These are phyloP conservation scores for Xylaria sp. DNA, from an alignment of 2,329 filamentous ascomycete species.

Conservation along the genomic window DNA sequence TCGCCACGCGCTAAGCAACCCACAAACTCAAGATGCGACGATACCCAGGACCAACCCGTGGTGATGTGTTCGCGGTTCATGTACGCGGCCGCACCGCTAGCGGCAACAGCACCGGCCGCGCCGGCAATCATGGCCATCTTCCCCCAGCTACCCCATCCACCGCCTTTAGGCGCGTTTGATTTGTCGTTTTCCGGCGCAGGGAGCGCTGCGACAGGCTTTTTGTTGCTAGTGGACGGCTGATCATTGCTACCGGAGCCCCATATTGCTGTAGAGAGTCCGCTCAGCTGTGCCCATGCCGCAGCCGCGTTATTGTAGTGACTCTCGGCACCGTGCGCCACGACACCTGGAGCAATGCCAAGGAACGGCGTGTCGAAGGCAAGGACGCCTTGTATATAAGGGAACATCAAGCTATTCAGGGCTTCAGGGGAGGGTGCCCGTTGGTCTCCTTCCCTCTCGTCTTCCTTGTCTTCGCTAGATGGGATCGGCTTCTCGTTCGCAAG, in stretches of 20 bases:
- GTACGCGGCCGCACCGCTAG: constrained; percentile 86
- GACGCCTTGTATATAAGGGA: constrained; percentile 90
- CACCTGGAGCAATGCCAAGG: constrained; percentile 81
- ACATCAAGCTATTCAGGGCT: constrained; percentile 77
- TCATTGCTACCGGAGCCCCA: constrained; percentile 65
- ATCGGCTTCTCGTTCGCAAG: constrained; percentile 70
- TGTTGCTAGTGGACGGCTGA: constrained; percentile 37
- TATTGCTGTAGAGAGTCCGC: constrained; percentile 74
- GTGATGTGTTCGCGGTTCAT: constrained; percentile 83
- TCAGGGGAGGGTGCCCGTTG: constrained; percentile 6
- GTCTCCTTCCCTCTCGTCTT: not conserved
- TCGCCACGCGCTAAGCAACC: constrained; percentile 87
- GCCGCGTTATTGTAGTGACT: constrained; percentile 82
- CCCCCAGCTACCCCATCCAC: constrained; percentile 81
- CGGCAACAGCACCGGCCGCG: constrained; percentile 83
- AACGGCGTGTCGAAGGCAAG: constrained; percentile 96
- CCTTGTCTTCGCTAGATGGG: constrained; percentile 45
- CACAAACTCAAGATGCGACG: constrained; percentile 92
- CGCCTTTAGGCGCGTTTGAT: constrained; percentile 35
- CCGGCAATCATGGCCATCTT: constrained; percentile 88
- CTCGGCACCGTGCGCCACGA: constrained; percentile 88
- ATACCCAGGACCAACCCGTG: constrained; percentile 82
- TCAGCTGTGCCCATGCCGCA: constrained; percentile 73
- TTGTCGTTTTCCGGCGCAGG: constrained; percentile 50
- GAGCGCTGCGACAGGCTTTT: constrained; percentile 53